Evolutionary conservation across 2,329 filamentous ascomycete species (phyloP).

Genomic region (Ramichloridium luteum): DNA sequence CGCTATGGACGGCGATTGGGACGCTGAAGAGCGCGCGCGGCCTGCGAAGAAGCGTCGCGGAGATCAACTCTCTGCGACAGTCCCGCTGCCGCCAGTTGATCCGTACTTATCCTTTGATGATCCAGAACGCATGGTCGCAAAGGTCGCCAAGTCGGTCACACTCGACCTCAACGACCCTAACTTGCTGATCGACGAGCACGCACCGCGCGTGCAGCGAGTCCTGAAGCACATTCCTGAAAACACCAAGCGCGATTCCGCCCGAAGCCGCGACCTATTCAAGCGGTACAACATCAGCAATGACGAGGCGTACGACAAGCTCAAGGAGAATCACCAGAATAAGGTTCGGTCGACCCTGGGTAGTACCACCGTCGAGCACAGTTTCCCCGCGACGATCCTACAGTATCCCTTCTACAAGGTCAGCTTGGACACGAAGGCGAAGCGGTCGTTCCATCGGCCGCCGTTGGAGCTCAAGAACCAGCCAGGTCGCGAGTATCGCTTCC

Average conservation of each 20-base stretch:
- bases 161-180: conserved; percentile 82
- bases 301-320: conserved; percentile 85
- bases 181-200: conserved; percentile 68
- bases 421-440: conserved; percentile 55
- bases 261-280: conserved; percentile 60
- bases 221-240: conserved; percentile 35
- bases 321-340: conserved; percentile 94
- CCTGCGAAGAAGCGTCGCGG: conserved; percentile 57
- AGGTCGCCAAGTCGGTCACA: conserved; percentile 63
- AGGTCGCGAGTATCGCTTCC: conserved; percentile 59
- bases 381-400: conserved; percentile 80
- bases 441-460: conserved; percentile 74
- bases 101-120: conserved; percentile 53
- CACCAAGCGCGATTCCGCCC: conserved; percentile 53
- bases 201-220: conserved; percentile 50
- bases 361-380: conserved; percentile 83
- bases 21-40: conserved; percentile 22
- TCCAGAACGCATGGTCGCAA: conserved; percentile 60
- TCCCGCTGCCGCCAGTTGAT: conserved; percentile 12
- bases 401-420: conserved; percentile 95
- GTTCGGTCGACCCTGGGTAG: conserved; percentile 85
- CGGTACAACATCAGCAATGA: conserved; percentile 97
- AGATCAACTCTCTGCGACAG: conserved; percentile 16
- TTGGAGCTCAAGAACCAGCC: conserved; percentile 51
- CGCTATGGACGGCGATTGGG: conserved; percentile 24